A percentile compares a stretch with the other conserved stretches of the same genome.
These are phyloP conservation scores for Anisodus acutangulus DNA, from an alignment of 257 asterid genomes.

Conservation along the genomic window DNA sequence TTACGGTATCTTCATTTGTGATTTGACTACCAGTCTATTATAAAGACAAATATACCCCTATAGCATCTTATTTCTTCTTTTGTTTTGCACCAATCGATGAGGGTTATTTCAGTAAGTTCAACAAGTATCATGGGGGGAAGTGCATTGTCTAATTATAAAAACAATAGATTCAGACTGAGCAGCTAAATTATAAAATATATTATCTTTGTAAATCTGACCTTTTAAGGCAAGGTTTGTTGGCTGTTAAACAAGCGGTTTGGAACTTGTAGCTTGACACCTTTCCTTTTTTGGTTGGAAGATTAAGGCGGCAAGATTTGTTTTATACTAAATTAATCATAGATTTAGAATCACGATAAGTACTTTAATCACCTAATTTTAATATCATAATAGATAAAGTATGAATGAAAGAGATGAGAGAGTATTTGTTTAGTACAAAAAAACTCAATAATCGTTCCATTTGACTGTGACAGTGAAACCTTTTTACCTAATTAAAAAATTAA, in stretches of 20 bases:
- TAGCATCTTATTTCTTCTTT: too few relatives aligned
- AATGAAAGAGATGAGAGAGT: too few relatives aligned
- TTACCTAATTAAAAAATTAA: too few relatives aligned
- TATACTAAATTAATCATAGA: constrained; percentile 25
- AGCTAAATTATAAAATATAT: constrained; percentile 33
- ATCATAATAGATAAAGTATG: too few relatives aligned
- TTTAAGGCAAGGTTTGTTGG: constrained; percentile 48
- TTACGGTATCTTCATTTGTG: neutral
- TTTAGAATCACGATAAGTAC: constrained; percentile 1
- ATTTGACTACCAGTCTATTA: neutral
- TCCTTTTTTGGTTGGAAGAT: constrained; percentile 33
- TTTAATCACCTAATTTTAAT: neutral
- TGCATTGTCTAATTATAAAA: neutral
- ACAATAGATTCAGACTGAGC: constrained; percentile 23
- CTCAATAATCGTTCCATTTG: too few relatives aligned
- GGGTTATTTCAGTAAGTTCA: neutral
- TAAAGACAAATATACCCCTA: constrained; percentile 1
- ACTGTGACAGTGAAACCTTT: too few relatives aligned
- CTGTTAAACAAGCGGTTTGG: neutral
- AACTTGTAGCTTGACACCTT: constrained; percentile 31
- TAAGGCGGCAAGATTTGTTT: constrained; percentile 30
- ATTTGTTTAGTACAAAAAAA: too few relatives aligned
- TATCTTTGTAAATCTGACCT: constrained; percentile 44
- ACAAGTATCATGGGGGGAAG: neutral
- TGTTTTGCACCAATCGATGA: neutral